Conservation (phyloP, 2,329 filamentous ascomycete genomes). For the Fusarium pseudocircinatum region DNA sequence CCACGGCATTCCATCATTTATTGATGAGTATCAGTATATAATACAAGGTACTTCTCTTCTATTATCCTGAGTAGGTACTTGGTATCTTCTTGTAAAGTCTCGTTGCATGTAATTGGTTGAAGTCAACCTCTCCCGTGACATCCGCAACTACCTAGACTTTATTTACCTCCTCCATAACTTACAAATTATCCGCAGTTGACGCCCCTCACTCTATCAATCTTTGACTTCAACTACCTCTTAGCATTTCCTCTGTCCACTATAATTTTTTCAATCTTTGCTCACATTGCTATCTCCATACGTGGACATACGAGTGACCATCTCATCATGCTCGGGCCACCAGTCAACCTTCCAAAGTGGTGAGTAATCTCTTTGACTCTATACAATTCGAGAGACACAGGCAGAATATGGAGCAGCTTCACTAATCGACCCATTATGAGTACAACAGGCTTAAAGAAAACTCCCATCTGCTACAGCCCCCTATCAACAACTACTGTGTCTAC, state of each 20-base stretch:
- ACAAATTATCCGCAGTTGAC: constrained; percentile 16
- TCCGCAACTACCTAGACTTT: constrained; percentile 17
- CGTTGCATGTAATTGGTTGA: background rate
- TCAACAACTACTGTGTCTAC: constrained; percentile 98
- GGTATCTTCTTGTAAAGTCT: background rate
- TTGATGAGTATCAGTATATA: background rate
- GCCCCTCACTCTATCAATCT: constrained; percentile 17
- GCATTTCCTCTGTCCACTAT: background rate
- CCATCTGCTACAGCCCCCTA: constrained; percentile 89
- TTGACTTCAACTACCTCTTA: background rate
- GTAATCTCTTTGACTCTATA: constrained; percentile 33
- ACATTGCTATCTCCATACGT: background rate
- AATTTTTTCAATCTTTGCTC: background rate
- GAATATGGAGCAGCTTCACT: constrained; percentile 1
- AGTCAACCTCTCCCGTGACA: constrained; percentile 20
- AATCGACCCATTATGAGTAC: constrained; percentile 6
- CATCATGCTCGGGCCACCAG: constrained; percentile 59
- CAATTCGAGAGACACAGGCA: background rate
- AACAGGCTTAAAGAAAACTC: constrained; percentile 88
- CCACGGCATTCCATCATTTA: background rate
- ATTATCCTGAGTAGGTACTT: background rate
- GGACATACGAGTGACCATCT: background rate
- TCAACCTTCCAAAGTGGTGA: constrained; percentile 69
- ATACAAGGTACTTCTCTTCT: background rate
- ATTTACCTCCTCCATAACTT: background rate